Evolutionary conservation across 164 flowering plant species (phyloP).

Genomic region (Tetrastigma voinierianum): DNA sequence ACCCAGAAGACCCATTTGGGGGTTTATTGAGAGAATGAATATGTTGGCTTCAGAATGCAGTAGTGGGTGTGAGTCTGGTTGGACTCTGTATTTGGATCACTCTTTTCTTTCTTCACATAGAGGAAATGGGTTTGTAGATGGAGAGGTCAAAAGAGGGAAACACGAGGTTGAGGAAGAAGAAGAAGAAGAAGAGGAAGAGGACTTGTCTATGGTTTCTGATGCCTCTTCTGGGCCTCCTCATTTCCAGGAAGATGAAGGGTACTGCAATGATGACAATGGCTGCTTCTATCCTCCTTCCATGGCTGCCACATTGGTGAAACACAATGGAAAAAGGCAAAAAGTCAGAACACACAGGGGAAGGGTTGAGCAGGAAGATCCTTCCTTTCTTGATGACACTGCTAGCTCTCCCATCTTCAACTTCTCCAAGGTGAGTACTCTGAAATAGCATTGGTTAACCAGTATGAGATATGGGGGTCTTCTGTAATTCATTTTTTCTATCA

Average conservation of each 20-base stretch:
- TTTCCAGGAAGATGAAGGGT: constrained; percentile 41
- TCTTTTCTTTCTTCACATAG: constrained; percentile 31
- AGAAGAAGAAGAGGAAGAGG: constrained; percentile 51
- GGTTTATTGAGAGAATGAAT: constrained; percentile 25
- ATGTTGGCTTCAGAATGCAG: constrained; percentile 53
- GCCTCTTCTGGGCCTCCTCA: constrained; percentile 97
- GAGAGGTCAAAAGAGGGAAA: constrained; percentile 3
- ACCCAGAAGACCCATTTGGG: neutral
- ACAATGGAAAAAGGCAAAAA: constrained; percentile 33
- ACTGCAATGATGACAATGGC: constrained; percentile 22
- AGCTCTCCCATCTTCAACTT: constrained; percentile 59
- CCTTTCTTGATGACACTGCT: constrained; percentile 85
- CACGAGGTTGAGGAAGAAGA: constrained; percentile 19
- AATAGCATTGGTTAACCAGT: no score
- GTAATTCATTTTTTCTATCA: no score
- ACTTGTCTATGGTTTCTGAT: constrained; percentile 91
- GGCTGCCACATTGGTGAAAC: constrained; percentile 22
- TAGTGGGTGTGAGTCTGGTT: constrained; percentile 90
- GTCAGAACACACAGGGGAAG: constrained; percentile 17
- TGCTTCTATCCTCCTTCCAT: constrained; percentile 23
- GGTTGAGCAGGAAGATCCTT: constrained; percentile 21
- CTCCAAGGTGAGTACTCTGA: constrained; percentile 38
- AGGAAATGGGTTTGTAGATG: constrained; percentile 13
- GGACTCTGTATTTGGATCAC: constrained; percentile 89
- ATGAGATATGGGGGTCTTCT: no score